These are phyloP conservation scores for Kregervanrija pseudodelftensis DNA, from an alignment of 805 yeast species.

Conservation along the genomic window DNA sequence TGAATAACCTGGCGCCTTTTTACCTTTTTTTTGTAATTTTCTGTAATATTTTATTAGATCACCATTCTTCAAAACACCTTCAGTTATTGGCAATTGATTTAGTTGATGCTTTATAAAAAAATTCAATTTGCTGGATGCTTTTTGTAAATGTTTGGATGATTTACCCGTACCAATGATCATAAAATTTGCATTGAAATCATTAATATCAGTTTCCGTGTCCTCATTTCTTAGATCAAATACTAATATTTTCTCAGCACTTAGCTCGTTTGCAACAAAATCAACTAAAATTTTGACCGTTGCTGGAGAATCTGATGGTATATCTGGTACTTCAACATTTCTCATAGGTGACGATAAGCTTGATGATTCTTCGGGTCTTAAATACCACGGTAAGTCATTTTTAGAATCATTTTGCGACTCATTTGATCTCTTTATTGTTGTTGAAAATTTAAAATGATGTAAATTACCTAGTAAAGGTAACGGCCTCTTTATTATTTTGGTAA, in stretches of 20 bases:
- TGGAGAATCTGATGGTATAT: constrained; percentile 56
- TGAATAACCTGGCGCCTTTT: constrained; percentile 45
- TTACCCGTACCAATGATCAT: constrained; percentile 71
- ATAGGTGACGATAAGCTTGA: constrained; percentile 19
- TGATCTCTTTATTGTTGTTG: no score
- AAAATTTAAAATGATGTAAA: no score
- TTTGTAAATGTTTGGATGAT: constrained; percentile 66
- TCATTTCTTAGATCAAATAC: constrained; percentile 54
- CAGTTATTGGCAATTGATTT: constrained; percentile 44
- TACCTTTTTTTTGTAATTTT: constrained; percentile 46
- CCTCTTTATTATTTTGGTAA: no score
- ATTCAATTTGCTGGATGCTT: constrained; percentile 56
- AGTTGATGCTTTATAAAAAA: constrained; percentile 48
- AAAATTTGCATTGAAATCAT: constrained; percentile 30
- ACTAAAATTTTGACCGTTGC: constrained; percentile 37
- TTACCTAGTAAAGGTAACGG: no score
- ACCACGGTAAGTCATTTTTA: constrained; percentile 24
- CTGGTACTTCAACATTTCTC: constrained; percentile 37
- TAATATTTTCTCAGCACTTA: constrained; percentile 58
- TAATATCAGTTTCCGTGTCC: constrained; percentile 19
- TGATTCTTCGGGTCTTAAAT: constrained; percentile 26
- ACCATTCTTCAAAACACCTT: constrained; percentile 63
- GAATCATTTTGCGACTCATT: no score
- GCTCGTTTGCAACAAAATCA: constrained; percentile 42
- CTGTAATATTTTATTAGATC: constrained; percentile 44